Conservation (phyloP, 257 asterid genomes). For the Nicotiana sylvestris region DNA sequence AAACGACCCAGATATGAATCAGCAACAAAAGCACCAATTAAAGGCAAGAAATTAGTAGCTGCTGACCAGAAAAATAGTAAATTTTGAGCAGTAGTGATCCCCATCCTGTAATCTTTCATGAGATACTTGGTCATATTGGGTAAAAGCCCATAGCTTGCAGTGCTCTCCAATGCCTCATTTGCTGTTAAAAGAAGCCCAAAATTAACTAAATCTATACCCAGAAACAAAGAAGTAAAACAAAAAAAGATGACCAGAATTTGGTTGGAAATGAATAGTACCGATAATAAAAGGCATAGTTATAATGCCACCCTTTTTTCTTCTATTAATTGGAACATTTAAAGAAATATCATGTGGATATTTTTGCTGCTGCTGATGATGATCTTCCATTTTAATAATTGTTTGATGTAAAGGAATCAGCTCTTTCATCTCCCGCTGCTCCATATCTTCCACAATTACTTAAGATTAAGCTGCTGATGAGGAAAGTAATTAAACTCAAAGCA, state of each 20-base stretch:
- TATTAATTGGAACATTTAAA: slow-evolving; percentile 1
- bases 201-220: not conserved
- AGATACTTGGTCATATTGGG: slow-evolving; percentile 60
- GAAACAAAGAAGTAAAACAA: not conserved
- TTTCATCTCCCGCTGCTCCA: not conserved
- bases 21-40: slow-evolving; percentile 61
- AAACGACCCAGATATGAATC: slow-evolving; percentile 68
- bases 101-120: slow-evolving; percentile 47
- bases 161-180: slow-evolving; percentile 60
- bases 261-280: slow-evolving; percentile 26
- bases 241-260: too few relatives aligned
- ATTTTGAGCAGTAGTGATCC: slow-evolving; percentile 28
- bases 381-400: not conserved
- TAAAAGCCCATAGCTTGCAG: slow-evolving; percentile 51
- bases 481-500: not conserved
- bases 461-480: not conserved
- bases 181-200: slow-evolving; percentile 24
- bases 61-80: slow-evolving; percentile 55
- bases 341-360: not conserved
- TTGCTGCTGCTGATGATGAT: not conserved
- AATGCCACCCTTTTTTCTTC: slow-evolving; percentile 38
- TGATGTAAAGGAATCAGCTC: not conserved
- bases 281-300: slow-evolving; percentile 65
- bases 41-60: slow-evolving; percentile 56
- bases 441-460: not conserved